Conservation (phyloP, 345 rosid genomes). For the Melastoma malabathricum region DNA sequence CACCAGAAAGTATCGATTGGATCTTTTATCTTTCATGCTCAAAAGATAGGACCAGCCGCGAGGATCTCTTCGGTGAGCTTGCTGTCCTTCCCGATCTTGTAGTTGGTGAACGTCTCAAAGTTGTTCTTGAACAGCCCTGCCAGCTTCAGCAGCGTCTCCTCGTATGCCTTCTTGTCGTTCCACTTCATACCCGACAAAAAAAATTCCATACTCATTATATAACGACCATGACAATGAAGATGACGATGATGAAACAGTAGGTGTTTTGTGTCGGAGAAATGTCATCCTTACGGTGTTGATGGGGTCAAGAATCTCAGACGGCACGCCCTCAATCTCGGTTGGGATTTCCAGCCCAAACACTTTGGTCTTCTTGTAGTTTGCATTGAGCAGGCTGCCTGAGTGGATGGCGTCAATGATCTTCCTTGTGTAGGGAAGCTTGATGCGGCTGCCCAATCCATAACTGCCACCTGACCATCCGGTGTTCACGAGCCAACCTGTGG, state of each 20-base stretch:
- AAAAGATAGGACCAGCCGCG: conserved; percentile 55
- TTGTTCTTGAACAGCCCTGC: conserved; percentile 78
- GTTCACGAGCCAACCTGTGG: conserved; percentile 94
- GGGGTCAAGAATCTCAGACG: conserved; percentile 76
- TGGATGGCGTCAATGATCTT: conserved; percentile 89
- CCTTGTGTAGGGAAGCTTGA: conserved; percentile 73
- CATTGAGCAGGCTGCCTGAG: conserved; percentile 60
- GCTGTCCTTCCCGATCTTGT: conserved; percentile 68
- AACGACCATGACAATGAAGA: background rate
- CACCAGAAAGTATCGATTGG: too few relatives aligned
- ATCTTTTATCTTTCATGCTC: too few relatives aligned
- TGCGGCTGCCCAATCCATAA: conserved; percentile 72
- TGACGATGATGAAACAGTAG: too few relatives aligned
- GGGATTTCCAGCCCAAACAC: conserved; percentile 87
- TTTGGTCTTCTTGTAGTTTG: conserved; percentile 53
- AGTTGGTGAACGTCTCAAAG: conserved; percentile 56
- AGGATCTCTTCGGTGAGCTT: conserved; percentile 70
- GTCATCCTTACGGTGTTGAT: conserved; percentile 32
- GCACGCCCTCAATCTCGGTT: conserved; percentile 59
- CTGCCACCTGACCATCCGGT: conserved; percentile 99
- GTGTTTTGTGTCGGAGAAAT: too few relatives aligned
- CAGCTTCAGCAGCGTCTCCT: conserved; percentile 65
- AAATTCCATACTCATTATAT: background rate
- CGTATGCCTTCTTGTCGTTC: conserved; percentile 69
- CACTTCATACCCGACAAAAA: conserved; percentile 33